Evolutionary conservation across 495 filamentous ascomycete genomes (phyloP).

Genomic region (Xylaria sp.): DNA sequence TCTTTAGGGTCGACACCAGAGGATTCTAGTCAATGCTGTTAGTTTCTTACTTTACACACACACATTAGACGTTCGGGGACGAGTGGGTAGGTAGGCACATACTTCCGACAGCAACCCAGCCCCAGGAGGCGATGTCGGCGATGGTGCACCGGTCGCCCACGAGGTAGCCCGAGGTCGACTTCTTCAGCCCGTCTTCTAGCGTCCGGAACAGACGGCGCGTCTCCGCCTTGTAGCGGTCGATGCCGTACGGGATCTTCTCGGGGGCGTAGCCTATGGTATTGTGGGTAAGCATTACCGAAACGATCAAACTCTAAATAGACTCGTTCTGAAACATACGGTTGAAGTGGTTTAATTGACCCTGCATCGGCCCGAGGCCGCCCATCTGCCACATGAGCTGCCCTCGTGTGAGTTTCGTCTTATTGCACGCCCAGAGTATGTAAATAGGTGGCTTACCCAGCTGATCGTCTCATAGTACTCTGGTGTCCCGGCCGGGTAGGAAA

Average conservation of each 20-base stretch:
- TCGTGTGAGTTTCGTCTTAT: neutral
- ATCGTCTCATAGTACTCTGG: constrained; percentile 80
- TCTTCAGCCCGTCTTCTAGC: constrained; percentile 73
- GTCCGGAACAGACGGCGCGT: constrained; percentile 81
- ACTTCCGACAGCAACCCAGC: constrained; percentile 67
- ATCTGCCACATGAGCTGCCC: constrained; percentile 56
- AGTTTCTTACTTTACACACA: constrained; percentile 10
- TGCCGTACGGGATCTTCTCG: constrained; percentile 84
- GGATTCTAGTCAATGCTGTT: constrained; percentile 60
- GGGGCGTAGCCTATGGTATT: constrained; percentile 69
- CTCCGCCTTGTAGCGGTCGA: constrained; percentile 83
- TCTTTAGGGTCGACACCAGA: constrained; percentile 77
- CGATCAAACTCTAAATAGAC: neutral
- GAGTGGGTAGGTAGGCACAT: too few relatives aligned
- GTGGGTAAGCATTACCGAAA: constrained; percentile 16
- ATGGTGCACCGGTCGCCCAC: constrained; percentile 83
- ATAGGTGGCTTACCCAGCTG: constrained; percentile 66
- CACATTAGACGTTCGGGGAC: neutral
- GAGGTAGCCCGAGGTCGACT: constrained; percentile 69
- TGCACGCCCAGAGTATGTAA: too few relatives aligned
- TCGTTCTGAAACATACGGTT: constrained; percentile 53
- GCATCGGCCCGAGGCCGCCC: constrained; percentile 90
- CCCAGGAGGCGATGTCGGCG: constrained; percentile 83
- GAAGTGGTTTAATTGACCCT: constrained; percentile 92
- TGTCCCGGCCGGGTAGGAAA: constrained; percentile 77